phyloP scores from a whole-genome alignment of 768 basidiomycete genomes.

The Boletus sp. region DNA sequence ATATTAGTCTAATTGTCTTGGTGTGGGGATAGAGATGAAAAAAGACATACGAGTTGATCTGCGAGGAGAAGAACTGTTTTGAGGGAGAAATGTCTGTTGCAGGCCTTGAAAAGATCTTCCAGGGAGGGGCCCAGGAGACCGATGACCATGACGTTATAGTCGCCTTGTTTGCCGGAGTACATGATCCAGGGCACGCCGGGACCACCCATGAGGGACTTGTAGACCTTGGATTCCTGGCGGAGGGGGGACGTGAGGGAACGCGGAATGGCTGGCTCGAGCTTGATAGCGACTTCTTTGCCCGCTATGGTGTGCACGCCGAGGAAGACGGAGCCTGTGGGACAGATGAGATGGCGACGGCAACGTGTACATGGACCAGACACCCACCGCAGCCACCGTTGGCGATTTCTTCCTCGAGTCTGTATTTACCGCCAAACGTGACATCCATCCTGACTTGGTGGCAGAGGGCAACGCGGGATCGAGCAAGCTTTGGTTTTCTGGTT shows the following conservation, averaged over 20 bases:
- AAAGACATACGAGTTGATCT: constrained; percentile 80
- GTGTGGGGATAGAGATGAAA: background rate
- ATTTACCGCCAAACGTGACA: constrained; percentile 67
- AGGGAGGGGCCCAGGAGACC: constrained; percentile 91
- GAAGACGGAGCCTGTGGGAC: constrained; percentile 62
- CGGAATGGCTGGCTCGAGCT: constrained; percentile 64
- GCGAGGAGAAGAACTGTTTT: constrained; percentile 93
- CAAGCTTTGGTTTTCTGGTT: constrained; percentile 11
- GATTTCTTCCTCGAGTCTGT: constrained; percentile 75
- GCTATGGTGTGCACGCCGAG: constrained; percentile 76
- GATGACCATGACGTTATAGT: constrained; percentile 98
- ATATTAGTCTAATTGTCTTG: background rate
- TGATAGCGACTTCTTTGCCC: constrained; percentile 82
- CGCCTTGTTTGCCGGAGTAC: constrained; percentile 87
- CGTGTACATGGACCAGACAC: constrained; percentile 46
- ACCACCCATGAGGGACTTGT: constrained; percentile 87
- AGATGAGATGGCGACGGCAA: constrained; percentile 8
- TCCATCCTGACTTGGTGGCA: constrained; percentile 27
- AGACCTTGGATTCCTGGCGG: constrained; percentile 87
- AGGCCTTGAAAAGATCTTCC: constrained; percentile 84
- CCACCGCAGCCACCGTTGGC: constrained; percentile 77
- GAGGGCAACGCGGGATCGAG: constrained; percentile 3
- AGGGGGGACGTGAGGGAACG: constrained; percentile 55
- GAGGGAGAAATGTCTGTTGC: constrained; percentile 88
- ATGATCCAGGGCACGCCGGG: constrained; percentile 89